phyloP scores from a whole-genome alignment of 2,329 filamentous ascomycete species.

The Ophiostoma perfectum region DNA sequence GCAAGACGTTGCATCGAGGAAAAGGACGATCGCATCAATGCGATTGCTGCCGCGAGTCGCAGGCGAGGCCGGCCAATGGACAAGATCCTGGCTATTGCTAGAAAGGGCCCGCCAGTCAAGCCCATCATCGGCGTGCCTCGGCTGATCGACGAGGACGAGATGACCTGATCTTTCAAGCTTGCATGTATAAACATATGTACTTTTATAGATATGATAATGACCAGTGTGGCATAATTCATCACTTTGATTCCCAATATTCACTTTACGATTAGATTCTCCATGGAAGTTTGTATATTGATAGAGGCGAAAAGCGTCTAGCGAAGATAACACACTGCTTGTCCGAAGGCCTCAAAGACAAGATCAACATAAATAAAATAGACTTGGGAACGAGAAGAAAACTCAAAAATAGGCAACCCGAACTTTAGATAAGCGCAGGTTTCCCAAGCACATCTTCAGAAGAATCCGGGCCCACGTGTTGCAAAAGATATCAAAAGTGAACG shows the following conservation, averaged over 20 bases:
- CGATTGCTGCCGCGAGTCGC: slow-evolving; percentile 30
- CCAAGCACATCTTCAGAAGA: too few relatives aligned
- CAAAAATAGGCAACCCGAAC: not conserved
- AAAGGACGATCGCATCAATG: slow-evolving; percentile 34
- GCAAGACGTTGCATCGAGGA: slow-evolving; percentile 34
- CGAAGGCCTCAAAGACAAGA: slow-evolving; percentile 3
- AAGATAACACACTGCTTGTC: not conserved
- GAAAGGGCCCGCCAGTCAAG: not conserved
- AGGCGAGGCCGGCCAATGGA: slow-evolving; percentile 26
- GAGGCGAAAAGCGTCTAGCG: not conserved
- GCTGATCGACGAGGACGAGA: slow-evolving; percentile 4
- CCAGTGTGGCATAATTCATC: not conserved
- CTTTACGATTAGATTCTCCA: not conserved
- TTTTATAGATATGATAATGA: not conserved
- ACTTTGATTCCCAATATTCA: not conserved
- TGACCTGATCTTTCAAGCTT: too few relatives aligned
- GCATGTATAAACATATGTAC: not conserved
- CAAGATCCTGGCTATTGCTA: slow-evolving; percentile 9
- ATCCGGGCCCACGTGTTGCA: not conserved
- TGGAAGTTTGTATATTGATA: not conserved
- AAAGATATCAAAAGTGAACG: too few relatives aligned
- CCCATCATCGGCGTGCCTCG: slow-evolving; percentile 24
- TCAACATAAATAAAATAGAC: not conserved
- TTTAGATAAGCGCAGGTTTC: too few relatives aligned
- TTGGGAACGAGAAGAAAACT: too few relatives aligned